These are phyloP conservation scores for Neofusicoccum sp. DNA, from an alignment of 2,329 filamentous ascomycete genomes.

Conservation along the genomic window DNA sequence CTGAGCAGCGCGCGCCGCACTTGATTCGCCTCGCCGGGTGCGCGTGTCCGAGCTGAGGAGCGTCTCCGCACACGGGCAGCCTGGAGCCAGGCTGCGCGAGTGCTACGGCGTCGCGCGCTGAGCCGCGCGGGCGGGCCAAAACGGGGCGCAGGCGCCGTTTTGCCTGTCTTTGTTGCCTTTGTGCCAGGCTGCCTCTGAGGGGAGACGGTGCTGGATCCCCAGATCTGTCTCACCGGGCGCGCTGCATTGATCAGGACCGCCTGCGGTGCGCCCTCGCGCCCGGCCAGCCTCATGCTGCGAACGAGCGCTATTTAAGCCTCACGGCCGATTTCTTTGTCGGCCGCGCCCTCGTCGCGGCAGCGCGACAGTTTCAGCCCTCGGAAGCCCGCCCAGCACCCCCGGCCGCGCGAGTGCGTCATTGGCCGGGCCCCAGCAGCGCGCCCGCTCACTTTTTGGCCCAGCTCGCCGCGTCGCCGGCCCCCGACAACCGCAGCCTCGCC, in stretches of 20 bases:
- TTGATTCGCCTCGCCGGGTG: neutral
- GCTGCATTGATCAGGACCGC: neutral
- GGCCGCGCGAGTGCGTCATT: conserved; percentile 11
- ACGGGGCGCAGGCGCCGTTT: neutral
- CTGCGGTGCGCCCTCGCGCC: neutral
- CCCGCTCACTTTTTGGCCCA: neutral
- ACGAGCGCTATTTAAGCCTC: neutral
- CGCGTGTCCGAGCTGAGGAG: neutral
- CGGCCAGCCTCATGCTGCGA: conserved; percentile 2
- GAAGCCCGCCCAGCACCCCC: neutral
- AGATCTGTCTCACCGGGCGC: conserved; percentile 7
- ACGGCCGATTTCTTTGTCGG: conserved; percentile 1
- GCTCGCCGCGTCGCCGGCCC: conserved; percentile 3
- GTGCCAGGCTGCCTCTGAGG: neutral
- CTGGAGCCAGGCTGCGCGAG: neutral
- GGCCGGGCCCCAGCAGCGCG: neutral
- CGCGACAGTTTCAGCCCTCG: neutral
- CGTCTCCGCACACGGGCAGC: neutral
- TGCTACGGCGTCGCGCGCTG: too few species aligned
- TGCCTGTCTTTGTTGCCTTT: neutral
- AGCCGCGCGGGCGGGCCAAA: neutral
- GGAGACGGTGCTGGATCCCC: neutral
- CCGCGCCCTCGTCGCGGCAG: neutral
- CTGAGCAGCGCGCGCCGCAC: neutral
- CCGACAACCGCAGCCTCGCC: conserved; percentile 6